Evolutionary conservation across 1,139 yeast species (phyloP).

Genomic region (Candida tetrigidarum): DNA sequence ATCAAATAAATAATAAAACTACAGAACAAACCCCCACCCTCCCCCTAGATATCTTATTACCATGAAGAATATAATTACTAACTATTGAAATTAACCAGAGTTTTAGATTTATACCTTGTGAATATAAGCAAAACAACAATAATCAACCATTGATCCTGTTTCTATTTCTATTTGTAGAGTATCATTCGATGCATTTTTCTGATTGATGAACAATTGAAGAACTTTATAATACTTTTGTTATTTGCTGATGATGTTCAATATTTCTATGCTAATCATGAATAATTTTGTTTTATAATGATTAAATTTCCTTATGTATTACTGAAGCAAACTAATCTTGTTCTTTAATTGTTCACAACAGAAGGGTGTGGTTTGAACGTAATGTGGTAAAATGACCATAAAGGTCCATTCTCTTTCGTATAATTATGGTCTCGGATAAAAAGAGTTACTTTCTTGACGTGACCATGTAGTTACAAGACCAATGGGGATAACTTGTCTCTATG

Average conservation of each 20-base stretch:
- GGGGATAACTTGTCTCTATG: no score
- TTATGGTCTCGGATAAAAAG: no score
- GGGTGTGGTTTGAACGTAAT: background rate
- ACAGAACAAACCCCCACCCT: background rate
- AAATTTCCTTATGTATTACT: conserved; percentile 24
- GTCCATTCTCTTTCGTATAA: background rate
- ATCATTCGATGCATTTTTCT: background rate
- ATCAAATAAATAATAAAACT: background rate
- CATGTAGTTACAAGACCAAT: no score
- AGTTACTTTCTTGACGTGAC: no score
- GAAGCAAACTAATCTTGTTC: background rate
- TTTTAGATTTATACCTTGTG: background rate
- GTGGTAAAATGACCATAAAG: background rate
- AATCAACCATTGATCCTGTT: conserved; percentile 20
- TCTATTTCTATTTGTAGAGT: background rate
- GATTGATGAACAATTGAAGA: background rate
- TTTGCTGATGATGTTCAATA: conserved; percentile 46
- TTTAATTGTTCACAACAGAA: background rate
- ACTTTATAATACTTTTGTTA: no score
- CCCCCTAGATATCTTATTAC: conserved; percentile 10
- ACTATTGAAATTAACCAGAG: conserved; percentile 31
- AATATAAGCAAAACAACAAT: conserved; percentile 9
- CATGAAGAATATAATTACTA: conserved; percentile 28
- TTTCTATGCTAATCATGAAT: conserved; percentile 58
- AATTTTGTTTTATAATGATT: conserved; percentile 36